Base-by-base conservation (phyloP, 352 stramenopile species). In the Phytophthora sojae region DNA sequence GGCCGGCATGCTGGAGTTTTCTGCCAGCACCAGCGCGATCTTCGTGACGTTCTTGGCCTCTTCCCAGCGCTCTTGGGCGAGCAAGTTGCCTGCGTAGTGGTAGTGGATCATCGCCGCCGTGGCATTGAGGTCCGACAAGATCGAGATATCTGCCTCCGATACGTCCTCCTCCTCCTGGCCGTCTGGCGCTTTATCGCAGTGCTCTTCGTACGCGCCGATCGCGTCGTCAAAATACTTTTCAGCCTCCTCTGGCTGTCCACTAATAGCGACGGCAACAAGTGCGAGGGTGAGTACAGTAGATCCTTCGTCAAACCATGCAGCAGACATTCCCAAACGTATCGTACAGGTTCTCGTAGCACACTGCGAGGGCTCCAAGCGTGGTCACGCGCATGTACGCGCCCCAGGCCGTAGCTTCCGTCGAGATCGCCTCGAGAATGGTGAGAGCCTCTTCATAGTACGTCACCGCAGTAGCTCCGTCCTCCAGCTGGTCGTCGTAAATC, bases 61-160 rank as follows among this genome's bases (percentile, higher is more conserved):
- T 14, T 77, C 71, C 55, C 65, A 77, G 42, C 52, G 45, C 12
- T 64, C 56, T 55, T 71, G 71, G 26, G 66, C 56, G 6, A 75
- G 60, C 25, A 77, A 53, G 35, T 71, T 77, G 14, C 60, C 66
- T 19, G 65, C 61, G 57, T 75, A 77, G 57, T 77, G 71, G 37
- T 77, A 77, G 51, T 74, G 61, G 19, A 77, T 68, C 71, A 77
- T 71, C 17, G 71, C 60, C 25, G 57, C 66, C 21, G 71, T 68
- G n/a, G 66, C 65, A 50, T 77, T 77, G 15, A 77, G 57, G 21
- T 77, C 57, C 19, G 52, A 19, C 4, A 77, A 39, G 21, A 77
- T 57, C 6, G 37, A 60, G 21, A 71, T 29, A 11, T 77, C 65
- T 4, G 23, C 49, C 25, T 70, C 29, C 0, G 71, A 68, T 6